phyloP scores from a whole-genome alignment of 129 eudicot species.

The Centella asiatica region DNA sequence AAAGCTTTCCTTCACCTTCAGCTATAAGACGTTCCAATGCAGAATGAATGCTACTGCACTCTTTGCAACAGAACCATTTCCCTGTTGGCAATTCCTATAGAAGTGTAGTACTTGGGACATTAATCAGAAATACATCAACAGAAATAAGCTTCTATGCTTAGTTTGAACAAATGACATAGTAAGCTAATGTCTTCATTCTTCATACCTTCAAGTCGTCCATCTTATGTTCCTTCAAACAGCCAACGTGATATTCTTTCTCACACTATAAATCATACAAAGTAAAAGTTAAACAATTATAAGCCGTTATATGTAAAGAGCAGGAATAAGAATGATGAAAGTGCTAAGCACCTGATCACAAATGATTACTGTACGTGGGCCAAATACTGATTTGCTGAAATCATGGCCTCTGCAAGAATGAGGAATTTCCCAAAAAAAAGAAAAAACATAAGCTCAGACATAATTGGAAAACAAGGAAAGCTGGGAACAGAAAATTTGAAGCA shows the following conservation, averaged over 20 bases:
- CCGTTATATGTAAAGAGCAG: neutral
- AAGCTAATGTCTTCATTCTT: neutral
- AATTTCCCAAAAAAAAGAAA: slow-evolving; percentile 9
- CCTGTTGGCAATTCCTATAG: slow-evolving; percentile 68
- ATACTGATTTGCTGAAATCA: slow-evolving; percentile 55
- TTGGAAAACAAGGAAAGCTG: neutral
- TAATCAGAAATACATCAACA: neutral
- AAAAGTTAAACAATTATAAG: slow-evolving; percentile 9
- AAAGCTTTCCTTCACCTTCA: slow-evolving; percentile 47
- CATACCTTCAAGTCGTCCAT: slow-evolving; percentile 57
- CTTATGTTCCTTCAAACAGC: slow-evolving; percentile 62
- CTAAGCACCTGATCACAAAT: slow-evolving; percentile 81
- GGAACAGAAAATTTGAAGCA: neutral
- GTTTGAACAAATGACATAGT: neutral
- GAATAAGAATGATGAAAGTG: neutral
- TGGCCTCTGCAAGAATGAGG: slow-evolving; percentile 42
- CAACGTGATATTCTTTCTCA: slow-evolving; percentile 86
- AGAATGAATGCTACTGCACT: slow-evolving; percentile 43
- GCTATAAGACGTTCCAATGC: slow-evolving; percentile 41
- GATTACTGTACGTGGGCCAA: slow-evolving; percentile 66
- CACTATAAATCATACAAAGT: slow-evolving; percentile 39
- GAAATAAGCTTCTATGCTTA: neutral
- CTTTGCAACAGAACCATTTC: slow-evolving; percentile 69
- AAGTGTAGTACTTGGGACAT: neutral
- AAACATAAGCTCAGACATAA: neutral